Percentiles rank a stretch among this genome's conserved stretches.
Conservation (phyloP, 371 early-diverging fungal genomes). For the Mortierella sp. region DNA sequence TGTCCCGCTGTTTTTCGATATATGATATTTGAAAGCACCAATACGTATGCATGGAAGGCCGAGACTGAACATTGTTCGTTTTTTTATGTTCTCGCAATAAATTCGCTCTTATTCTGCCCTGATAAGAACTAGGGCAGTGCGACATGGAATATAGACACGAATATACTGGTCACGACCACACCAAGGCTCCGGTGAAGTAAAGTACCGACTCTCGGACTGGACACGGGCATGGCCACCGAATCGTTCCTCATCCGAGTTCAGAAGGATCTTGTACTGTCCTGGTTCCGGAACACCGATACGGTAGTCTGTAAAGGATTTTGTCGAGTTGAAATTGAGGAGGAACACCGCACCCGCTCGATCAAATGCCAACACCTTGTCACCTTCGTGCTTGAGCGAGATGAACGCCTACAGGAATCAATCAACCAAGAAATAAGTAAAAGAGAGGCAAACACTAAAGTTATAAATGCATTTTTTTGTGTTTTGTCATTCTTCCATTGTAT, state of each 20-base stretch:
- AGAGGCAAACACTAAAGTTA: not conserved
- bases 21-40: no score
- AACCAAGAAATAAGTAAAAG: not conserved
- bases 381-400: slow-evolving; percentile 90
- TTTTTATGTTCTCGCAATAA: no score
- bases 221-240: slow-evolving; percentile 89
- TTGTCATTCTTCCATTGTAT: slow-evolving; percentile 4
- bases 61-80: not conserved
- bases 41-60: not conserved
- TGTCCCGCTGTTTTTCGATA: no score
- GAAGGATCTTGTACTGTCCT: slow-evolving; percentile 80
- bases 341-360: slow-evolving; percentile 90
- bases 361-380: slow-evolving; percentile 92
- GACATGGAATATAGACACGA: slow-evolving; percentile 81
- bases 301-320: slow-evolving; percentile 88
- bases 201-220: slow-evolving; percentile 66
- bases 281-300: slow-evolving; percentile 78
- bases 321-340: slow-evolving; percentile 95
- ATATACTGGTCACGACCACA: slow-evolving; percentile 78
- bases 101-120: slow-evolving; percentile 26
- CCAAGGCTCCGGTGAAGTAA: slow-evolving; percentile 76
- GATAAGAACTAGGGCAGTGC: slow-evolving; percentile 72
- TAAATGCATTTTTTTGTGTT: not conserved
- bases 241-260: slow-evolving; percentile 80
- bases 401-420: slow-evolving; percentile 69